Base-by-base conservation (phyloP, 345 rosid species). In the Boechera stricta region DNA sequence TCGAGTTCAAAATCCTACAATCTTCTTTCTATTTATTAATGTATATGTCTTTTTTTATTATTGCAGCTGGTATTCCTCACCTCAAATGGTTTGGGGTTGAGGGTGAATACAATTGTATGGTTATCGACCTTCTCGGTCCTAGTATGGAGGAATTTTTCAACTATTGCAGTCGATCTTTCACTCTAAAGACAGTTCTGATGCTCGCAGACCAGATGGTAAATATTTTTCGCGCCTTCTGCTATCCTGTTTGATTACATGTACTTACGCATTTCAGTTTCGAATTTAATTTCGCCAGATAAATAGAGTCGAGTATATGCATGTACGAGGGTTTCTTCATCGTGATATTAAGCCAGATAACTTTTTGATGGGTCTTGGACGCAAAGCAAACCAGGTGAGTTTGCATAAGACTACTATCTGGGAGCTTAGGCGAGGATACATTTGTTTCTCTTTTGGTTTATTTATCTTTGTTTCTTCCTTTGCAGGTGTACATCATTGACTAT, bases 261-360 rank as follows among this genome's bases (percentile, higher is more conserved):
- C 58, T 52, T 41, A 73, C 32, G 2, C 56, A 26, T 26, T 79
- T 33, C 2, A 28, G 11, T 67, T 53, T 59, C 10, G 3, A 18
- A 33, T 21, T 41, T 74, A 0, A 0, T 13, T 51, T 15, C 24
- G 18, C 9, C 36, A 33, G 98, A 83, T 94, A 75, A 90, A 89
- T 72, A 91, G 99, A 83, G 91, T 95, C 44, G 99, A 92, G 84
- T 95, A 87, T 72, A 92, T 95, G 97, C 99, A 94, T 77, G 84
- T 92, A 24, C 88, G 88, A 73, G 97, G 98, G 47, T 92, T 94
- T 78, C 92, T 94, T 72, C 98, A 94, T 61, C 98, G 98, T 78
- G 98, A 94, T 83, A 89, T 94, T 49, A 94, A 94, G 83, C 98
- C 98, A 62, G 98, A 92, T 78, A 94, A 92, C 86, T 94, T 94